A percentile compares a stretch with the other conserved stretches of the same genome.
Evolutionary conservation across 805 yeast species (phyloP).

Genomic region (Saturnispora diversa): DNA sequence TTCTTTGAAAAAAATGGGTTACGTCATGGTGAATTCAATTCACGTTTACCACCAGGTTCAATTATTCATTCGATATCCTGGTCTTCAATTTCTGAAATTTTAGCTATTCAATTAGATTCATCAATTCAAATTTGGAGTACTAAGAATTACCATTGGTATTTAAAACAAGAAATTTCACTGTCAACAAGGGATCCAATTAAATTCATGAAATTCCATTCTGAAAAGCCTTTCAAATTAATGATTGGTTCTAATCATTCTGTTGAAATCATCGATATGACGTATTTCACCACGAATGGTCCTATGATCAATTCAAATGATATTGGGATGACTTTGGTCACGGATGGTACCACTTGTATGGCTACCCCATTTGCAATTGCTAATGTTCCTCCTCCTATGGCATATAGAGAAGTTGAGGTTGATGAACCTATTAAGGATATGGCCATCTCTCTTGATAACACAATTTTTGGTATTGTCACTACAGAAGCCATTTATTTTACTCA

Average conservation of each 20-base stretch:
- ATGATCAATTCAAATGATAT: conserved; percentile 56
- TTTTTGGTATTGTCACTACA: conserved; percentile 50
- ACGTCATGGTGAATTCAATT: conserved; percentile 75
- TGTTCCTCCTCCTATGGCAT: conserved; percentile 91
- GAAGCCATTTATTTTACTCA: conserved; percentile 39
- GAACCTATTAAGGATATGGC: conserved; percentile 58
- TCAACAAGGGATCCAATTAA: conserved; percentile 27
- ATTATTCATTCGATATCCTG: conserved; percentile 52
- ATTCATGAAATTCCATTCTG: conserved; percentile 78
- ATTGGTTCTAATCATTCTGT: conserved; percentile 47
- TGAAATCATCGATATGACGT: conserved; percentile 60
- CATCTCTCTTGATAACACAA: conserved; percentile 49
- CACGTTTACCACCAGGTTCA: conserved; percentile 50
- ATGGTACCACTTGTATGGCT: conserved; percentile 59
- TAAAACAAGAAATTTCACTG: conserved; percentile 65
- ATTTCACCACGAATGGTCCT: conserved; percentile 60
- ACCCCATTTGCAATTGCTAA: conserved; percentile 82
- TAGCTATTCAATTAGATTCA: conserved; percentile 57
- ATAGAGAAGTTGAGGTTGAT: conserved; percentile 51
- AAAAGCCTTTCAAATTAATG: conserved; percentile 70
- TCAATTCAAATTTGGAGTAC: conserved; percentile 83
- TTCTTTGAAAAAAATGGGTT: conserved; percentile 93
- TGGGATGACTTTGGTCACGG: conserved; percentile 76
- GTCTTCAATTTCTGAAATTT: conserved; percentile 73
- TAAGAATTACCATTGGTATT: conserved; percentile 92